Evolutionary conservation across 1,284 basidiomycete species (phyloP), one percentile per base, ranked within the genome.

Genomic region (Fomitopsis betulina): DNA sequence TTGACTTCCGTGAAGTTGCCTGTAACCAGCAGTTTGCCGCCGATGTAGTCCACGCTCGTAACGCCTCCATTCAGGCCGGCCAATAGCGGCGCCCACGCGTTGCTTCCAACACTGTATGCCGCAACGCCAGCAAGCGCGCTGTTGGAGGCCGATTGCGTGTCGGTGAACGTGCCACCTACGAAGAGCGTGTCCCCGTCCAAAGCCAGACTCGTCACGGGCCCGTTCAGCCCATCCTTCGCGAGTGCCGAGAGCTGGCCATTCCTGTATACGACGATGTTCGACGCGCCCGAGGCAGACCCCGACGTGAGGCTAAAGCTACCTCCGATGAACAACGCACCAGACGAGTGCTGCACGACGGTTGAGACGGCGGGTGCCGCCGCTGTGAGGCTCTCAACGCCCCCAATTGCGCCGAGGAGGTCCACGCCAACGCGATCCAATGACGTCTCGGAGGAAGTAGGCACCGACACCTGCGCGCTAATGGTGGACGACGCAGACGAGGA

Each of bases 111-210:
- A 65, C 95, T 83, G 75, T 96, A 99, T 57, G 84, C 68, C 0
- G 89, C 94, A 40, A 98, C 72, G 58, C 89, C 81, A 45, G 75
- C 73, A 10, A 95, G 75, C 13, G 72, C 74, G 55, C 84, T 82
- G 1, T 79, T 82, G 0, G 84, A 79, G 35, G 78, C 73, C 7
- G 80, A 73, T 5, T 76, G 74, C 0, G 92, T 92, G 62, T 88
- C 84, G 1, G 80, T 83, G 75, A 98, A 99, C 2, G 85, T 78
- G 1, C 96, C 96, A 35, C 94, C 96, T 49, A 95, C 86, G 69
- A 84, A 98, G 30, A 98, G 73, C 9, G 75, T 79, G 65, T 85
- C 80, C 39, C 80, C 87, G 49, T 80, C 71, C 12, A 87, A 68
- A 6, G 81, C 76, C 30, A 93, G 72, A 1, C 90, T 82, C n/a